Percentiles rank a stretch among this genome's conserved stretches.
These are phyloP conservation scores for Populus hybrid DNA, from an alignment of 441 rosid species.

Conservation along the genomic window DNA sequence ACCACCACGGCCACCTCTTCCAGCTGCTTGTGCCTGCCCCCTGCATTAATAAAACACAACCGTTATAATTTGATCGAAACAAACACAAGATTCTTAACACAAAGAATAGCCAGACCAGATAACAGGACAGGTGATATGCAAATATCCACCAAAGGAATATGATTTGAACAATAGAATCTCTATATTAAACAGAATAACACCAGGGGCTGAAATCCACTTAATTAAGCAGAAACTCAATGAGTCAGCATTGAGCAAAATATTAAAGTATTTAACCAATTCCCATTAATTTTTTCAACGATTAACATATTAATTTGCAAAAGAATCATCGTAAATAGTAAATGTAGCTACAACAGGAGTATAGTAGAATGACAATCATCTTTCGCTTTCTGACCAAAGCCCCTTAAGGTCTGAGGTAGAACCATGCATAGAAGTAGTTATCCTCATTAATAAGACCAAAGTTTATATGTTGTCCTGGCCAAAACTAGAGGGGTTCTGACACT, in stretches of 20 bases:
- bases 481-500: background rate
- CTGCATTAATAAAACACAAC: slow-evolving; percentile 28
- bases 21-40: slow-evolving; percentile 39
- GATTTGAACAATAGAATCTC: background rate
- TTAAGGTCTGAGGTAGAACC: background rate
- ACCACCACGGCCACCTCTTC: slow-evolving; percentile 67
- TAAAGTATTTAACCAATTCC: background rate
- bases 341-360: background rate
- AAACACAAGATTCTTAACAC: background rate
- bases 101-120: background rate
- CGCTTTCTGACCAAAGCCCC: background rate
- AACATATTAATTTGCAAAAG: background rate
- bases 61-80: background rate
- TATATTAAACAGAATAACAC: background rate
- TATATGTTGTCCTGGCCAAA: background rate
- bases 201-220: background rate
- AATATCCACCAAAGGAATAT: background rate
- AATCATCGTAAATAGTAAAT: background rate
- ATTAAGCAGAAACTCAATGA: background rate
- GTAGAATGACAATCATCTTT: background rate
- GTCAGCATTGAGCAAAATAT: background rate
- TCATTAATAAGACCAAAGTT: background rate
- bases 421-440: background rate
- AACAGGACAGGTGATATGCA: background rate
- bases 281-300: background rate